These are phyloP conservation scores for Millerago galiae DNA, from an alignment of 805 yeast species.

Conservation along the genomic window DNA sequence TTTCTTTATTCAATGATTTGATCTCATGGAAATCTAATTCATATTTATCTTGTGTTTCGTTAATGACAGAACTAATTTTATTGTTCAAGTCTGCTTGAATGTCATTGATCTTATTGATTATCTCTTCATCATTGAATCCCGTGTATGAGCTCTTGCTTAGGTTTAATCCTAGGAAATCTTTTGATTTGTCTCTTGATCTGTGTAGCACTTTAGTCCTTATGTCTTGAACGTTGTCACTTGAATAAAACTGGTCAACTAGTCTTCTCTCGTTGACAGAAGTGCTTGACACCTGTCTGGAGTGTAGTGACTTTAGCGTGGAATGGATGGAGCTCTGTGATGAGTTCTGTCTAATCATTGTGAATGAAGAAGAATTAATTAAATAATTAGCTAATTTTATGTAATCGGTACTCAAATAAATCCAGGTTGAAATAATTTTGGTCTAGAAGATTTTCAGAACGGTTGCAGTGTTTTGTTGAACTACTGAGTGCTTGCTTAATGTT, in stretches of 20 bases:
- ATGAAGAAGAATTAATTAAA: too few species aligned
- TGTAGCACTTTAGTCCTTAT: background rate
- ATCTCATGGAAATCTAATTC: background rate
- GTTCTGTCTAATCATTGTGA: too few species aligned
- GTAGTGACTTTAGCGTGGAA: background rate
- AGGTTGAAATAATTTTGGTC: too few species aligned
- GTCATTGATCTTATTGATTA: background rate
- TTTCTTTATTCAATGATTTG: background rate
- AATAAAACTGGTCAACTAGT: slow-evolving; percentile 4
- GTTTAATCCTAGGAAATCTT: background rate
- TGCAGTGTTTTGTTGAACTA: too few species aligned
- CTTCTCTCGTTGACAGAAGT: slow-evolving; percentile 1
- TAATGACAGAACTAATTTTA: background rate
- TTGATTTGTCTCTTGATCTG: too few species aligned
- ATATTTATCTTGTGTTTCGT: slow-evolving; percentile 2
- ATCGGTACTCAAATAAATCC: too few species aligned
- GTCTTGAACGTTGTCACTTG: background rate
- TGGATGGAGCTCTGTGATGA: background rate
- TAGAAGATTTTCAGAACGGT: too few species aligned
- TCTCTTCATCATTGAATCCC: background rate
- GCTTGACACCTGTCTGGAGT: background rate
- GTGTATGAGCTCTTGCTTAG: background rate
- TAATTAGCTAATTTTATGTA: too few species aligned
- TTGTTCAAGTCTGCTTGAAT: background rate
- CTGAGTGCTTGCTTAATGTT: too few species aligned